A percentile compares a stretch with the other conserved stretches of the same genome.
Evolutionary conservation across 2,329 filamentous ascomycete species (phyloP).

Genomic region (Capronia americana): DNA sequence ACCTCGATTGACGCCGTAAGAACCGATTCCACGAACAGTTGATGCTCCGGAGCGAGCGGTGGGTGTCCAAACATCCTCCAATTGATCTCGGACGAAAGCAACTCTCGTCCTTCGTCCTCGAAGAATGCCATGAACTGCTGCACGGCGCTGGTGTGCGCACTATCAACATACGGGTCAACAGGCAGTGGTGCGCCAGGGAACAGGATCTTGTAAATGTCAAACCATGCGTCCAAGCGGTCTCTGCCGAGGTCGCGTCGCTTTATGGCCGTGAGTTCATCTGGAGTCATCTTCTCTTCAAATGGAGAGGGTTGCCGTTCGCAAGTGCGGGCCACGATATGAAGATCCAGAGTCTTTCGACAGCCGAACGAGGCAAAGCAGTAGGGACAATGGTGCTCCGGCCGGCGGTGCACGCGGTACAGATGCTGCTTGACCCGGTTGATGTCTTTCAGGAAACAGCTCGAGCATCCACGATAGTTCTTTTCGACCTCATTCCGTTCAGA

Average conservation of each 20-base stretch:
- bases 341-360: background rate
- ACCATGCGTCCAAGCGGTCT: constrained; percentile 21
- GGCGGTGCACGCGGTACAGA: constrained; percentile 27
- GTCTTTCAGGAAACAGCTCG: constrained; percentile 12
- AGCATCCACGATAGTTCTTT: constrained; percentile 24
- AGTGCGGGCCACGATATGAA: constrained; percentile 18
- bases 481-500: constrained; percentile 21
- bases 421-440: constrained; percentile 29
- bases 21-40: constrained; percentile 4
- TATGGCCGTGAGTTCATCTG: constrained; percentile 25
- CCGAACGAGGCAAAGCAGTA: constrained; percentile 21
- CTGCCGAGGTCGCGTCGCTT: constrained; percentile 21
- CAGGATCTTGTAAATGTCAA: constrained; percentile 28
- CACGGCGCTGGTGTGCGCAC: constrained; percentile 3
- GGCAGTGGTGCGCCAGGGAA: constrained; percentile 27
- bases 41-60: background rate
- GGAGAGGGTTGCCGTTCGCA: constrained; percentile 7
- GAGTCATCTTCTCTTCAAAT: constrained; percentile 31
- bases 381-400: constrained; percentile 19
- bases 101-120: constrained; percentile 8
- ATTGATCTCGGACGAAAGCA: constrained; percentile 10
- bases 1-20: constrained; percentile 2
- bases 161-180: constrained; percentile 24
- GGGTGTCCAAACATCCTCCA: constrained; percentile 4
- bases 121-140: constrained; percentile 24